phyloP scores from a whole-genome alignment of 2,329 filamentous ascomycete species.

The Cytospora mali region DNA sequence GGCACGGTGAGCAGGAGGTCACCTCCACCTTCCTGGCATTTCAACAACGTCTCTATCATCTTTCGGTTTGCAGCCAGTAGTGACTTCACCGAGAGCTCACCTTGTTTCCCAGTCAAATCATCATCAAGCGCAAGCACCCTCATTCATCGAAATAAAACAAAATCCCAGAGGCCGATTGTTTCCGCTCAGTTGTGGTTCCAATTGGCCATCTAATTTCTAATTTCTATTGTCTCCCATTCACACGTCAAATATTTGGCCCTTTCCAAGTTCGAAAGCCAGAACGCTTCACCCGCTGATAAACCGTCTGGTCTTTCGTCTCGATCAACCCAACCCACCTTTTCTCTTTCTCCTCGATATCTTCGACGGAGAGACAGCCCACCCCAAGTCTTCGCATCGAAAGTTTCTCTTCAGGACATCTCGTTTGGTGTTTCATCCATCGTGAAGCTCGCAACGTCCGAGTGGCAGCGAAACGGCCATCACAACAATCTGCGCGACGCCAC shows the following conservation, averaged over 20 bases:
- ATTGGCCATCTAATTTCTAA: background rate
- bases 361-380: background rate
- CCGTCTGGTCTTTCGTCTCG: constrained; percentile 1
- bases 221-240: background rate
- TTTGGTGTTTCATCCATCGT: background rate
- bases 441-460: background rate
- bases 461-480: background rate
- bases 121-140: background rate
- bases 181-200: background rate
- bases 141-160: background rate
- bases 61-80: too few relatives aligned
- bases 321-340: background rate
- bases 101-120: background rate
- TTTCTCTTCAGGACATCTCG: background rate
- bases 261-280: background rate
- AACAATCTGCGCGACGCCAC: background rate
- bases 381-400: background rate
- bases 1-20: background rate
- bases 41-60: background rate
- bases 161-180: background rate
- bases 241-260: background rate
- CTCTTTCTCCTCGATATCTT: background rate
- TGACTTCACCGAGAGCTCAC: background rate
- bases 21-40: background rate
- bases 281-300: background rate